Percentiles rank a stretch among this genome's conserved stretches.
These are phyloP conservation scores for Lachancea sp. DNA, from an alignment of 805 yeast genomes.

Conservation along the genomic window DNA sequence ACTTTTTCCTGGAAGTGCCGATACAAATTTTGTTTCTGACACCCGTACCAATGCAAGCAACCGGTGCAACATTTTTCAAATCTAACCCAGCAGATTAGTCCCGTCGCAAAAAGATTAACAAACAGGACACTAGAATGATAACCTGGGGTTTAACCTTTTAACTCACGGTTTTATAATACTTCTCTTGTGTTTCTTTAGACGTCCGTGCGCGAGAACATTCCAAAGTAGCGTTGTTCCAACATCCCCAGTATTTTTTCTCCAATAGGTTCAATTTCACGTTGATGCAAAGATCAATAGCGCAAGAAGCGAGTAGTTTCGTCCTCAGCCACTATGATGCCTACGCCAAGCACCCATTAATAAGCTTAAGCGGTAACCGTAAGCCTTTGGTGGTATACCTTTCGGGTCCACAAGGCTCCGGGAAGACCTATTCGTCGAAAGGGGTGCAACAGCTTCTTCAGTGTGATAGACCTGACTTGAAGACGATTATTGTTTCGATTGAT, in stretches of 20 bases:
- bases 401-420: conserved; percentile 81
- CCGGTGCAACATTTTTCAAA: conserved; percentile 9
- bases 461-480: conserved; percentile 34
- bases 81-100: not conserved
- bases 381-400: conserved; percentile 53
- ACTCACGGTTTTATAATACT: too few relatives aligned
- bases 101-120: not conserved
- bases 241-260: not conserved
- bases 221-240: too few relatives aligned
- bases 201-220: too few relatives aligned
- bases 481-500: conserved; percentile 65
- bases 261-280: not conserved
- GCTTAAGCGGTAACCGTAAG: not conserved
- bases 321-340: not conserved
- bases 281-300: not conserved
- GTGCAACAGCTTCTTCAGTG: conserved; percentile 33
- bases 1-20: conserved; percentile 26
- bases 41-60: conserved; percentile 20
- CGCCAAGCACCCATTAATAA: not conserved
- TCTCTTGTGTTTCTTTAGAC: too few relatives aligned
- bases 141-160: too few relatives aligned
- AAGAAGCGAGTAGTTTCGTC: conserved; percentile 4
- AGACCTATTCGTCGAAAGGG: conserved; percentile 48
- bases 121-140: not conserved
- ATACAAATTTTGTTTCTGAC: conserved; percentile 19